A percentile compares a stretch with the other conserved stretches of the same genome.
Evolutionary conservation across 495 filamentous ascomycete genomes (phyloP).

Genomic region (Penicillium malachiteum): DNA sequence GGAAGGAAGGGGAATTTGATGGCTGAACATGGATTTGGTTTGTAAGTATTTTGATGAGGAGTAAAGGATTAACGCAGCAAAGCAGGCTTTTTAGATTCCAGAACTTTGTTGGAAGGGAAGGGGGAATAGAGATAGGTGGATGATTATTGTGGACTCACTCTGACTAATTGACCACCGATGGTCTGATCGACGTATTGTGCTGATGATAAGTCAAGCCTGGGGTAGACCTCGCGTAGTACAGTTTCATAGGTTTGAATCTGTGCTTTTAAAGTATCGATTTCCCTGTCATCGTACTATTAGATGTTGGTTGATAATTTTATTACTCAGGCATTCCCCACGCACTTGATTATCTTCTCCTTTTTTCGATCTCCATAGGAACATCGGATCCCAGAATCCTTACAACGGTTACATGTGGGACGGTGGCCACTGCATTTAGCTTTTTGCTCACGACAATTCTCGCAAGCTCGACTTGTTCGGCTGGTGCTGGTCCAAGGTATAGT

Average conservation of each 20-base stretch:
- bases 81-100: not conserved
- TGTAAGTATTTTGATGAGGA: too few species aligned
- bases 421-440: conserved; percentile 64
- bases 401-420: conserved; percentile 56
- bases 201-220: conserved; percentile 31
- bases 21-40: too few species aligned
- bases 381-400: conserved; percentile 47
- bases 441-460: conserved; percentile 72
- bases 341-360: conserved; percentile 58
- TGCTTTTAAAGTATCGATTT: conserved; percentile 39
- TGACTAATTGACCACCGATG: conserved; percentile 22
- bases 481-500: conserved; percentile 30
- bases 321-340: conserved; percentile 16
- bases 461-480: conserved; percentile 54
- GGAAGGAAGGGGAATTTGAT: not conserved
- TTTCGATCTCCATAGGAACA: conserved; percentile 61
- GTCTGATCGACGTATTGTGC: conserved; percentile 38
- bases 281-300: conserved; percentile 31
- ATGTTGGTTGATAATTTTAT: not conserved
- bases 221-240: conserved; percentile 37
- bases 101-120: not conserved
- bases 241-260: conserved; percentile 36
- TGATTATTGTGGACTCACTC: conserved; percentile 10
- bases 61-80: too few species aligned
- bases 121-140: not conserved